Base-by-base conservation (phyloP, 495 filamentous ascomycete genomes). In the Daldinia caldariorum region DNA sequence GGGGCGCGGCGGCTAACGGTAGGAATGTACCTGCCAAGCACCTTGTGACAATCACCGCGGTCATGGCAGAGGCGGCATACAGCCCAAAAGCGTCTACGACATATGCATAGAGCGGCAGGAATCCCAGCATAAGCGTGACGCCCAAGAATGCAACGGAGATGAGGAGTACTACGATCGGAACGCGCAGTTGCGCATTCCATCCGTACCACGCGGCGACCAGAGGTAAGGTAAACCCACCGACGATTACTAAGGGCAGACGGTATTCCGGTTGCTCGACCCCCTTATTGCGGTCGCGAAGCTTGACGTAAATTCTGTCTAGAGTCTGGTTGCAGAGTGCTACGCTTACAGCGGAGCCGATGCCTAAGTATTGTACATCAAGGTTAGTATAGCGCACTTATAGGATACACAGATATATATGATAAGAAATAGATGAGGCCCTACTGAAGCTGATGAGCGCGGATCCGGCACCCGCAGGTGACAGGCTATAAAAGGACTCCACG, bases 1-100 rank as follows among this genome's bases (percentile, higher is more conserved):
- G 69, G 6, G 84, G 83, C 2, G 67, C 77, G 8, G 82, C 76
- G 1, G 80, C 73, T 56, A 88, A 75, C 1, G 87, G 87, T 38
- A 89, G 55, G 22, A 88, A 79, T 0, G 87, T 88, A 20, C 83
- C 79, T 70, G 81, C 82, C 5, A 89, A 73, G 67, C 85, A 88
- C 32, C 87, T 75, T 20, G 78, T 76, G 26, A 89, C 83, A 38
- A 88, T 83, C 29, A 87, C 74, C 0, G 81, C 82, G 1, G 87
- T 88, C 81, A 88, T 80, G 2, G 86, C 87, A 14, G 82, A 85
- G 0, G 87, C 86, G 6, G 83, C 80, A 68, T 84, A 87, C 12
- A 86, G 58, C 0, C 84, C 83, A 65, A 85, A 89, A 0, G 86
- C 85, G 64, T 89, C 87, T 0, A 88, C 86, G 8, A 89, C 78